Evolutionary conservation across 1,139 yeast species (phyloP).

Genomic region (Scheffersomyces stambukii): DNA sequence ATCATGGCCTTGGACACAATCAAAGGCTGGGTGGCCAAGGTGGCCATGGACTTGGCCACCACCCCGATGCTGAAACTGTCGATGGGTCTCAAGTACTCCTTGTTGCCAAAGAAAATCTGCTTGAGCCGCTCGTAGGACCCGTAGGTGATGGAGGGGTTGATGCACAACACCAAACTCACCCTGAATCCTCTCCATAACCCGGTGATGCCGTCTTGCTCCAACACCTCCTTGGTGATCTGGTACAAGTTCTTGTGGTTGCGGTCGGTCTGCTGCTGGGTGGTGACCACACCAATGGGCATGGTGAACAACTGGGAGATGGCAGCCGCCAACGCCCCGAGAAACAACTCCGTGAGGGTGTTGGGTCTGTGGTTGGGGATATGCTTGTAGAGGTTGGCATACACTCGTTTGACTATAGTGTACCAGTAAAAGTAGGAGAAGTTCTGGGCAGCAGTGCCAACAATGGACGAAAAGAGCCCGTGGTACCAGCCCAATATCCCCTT

Average conservation of each 20-base stretch:
- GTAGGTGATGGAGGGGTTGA: constrained; percentile 85
- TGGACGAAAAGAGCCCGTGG: constrained; percentile 67
- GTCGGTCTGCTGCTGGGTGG: constrained; percentile 79
- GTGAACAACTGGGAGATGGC: constrained; percentile 81
- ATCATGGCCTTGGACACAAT: constrained; percentile 78
- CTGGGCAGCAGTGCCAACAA: constrained; percentile 72
- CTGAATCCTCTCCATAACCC: constrained; percentile 86
- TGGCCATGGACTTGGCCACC: constrained; percentile 75
- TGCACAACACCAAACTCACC: constrained; percentile 73
- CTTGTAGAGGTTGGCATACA: constrained; percentile 46
- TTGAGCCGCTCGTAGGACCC: constrained; percentile 76
- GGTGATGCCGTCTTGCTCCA: constrained; percentile 61
- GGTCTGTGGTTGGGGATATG: constrained; percentile 36
- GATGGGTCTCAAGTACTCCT: constrained; percentile 51
- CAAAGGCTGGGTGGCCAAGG: constrained; percentile 77
- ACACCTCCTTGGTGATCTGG: constrained; percentile 51
- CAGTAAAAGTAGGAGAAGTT: constrained; percentile 84
- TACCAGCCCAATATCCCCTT: constrained; percentile 74
- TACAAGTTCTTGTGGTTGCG: constrained; percentile 38
- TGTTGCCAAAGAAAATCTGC: constrained; percentile 45
- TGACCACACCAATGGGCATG: constrained; percentile 76
- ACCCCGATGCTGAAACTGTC: constrained; percentile 77
- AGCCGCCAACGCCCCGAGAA: constrained; percentile 83
- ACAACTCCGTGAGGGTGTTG: constrained; percentile 65
- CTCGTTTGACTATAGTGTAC: constrained; percentile 70